Evolutionary conservation across 306 rosid species (phyloP), one percentile per base, ranked within the genome.

Genomic region (Sicyos edulis): DNA sequence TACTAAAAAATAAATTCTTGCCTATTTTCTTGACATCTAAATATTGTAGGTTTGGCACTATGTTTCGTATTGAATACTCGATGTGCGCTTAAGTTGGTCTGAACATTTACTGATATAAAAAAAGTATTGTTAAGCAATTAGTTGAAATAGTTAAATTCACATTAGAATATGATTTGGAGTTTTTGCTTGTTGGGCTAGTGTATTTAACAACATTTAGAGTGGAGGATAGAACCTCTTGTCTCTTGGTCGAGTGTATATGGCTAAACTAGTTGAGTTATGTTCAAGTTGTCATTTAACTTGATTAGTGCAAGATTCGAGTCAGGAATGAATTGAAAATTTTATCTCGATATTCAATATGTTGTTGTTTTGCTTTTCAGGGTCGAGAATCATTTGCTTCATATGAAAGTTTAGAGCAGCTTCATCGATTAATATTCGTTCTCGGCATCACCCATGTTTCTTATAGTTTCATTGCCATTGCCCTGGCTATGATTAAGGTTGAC

Each of bases 381-480:
- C 86, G 82, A 7, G 93, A 92, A 78, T 87, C 96, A 29, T 92
- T 92, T 67, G 96, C 89, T 78, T 92, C 96, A 53, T 45, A 88
- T 32, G 92, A 88, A 64, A 90, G 96, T 73, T 96, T 92, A 42
- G 96, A 92, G 82, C 96, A 92, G 88, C 96, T 92, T 79, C 98
- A 92, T 76, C 91, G 92, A 26, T 84, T 88, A 47, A 79, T 86
- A 56, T 90, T 92, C 62, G 98, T 88, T 80, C 96, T 92, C 4
- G 98, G 93, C 10, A 37, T 88, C 61, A 92, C 96, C 1, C 96
- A 90, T 82, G 82, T 93, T 82, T 79, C 83, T 26, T 93, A 90
- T 75, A 93, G 95, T 83, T 83, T 90, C 75, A 75, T 80, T 56
- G 84, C 98, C 54, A 81, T 93, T 81, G 95, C 84, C 56, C 50